Percentiles rank a stretch among this genome's conserved stretches.
Conservation (phyloP, 164 flowering plant genomes). For the Hamamelis virginiana region DNA sequence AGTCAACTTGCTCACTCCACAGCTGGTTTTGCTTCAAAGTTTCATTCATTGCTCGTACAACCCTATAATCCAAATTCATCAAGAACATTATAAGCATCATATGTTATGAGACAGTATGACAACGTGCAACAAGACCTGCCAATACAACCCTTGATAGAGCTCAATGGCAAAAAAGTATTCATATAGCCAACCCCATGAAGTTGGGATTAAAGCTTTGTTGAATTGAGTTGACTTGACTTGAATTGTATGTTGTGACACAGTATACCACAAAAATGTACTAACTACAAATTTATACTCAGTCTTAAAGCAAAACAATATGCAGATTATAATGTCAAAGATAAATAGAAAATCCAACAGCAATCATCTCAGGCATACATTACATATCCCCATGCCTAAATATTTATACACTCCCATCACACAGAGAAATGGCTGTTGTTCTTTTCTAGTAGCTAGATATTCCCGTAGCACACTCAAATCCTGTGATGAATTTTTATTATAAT, state of each 20-base stretch:
- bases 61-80: constrained; percentile 37
- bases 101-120: not conserved
- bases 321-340: not conserved
- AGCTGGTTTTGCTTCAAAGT: constrained; percentile 80
- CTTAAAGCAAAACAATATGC: not conserved
- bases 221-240: too few species aligned
- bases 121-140: too few species aligned
- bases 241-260: not conserved
- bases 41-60: constrained; percentile 93
- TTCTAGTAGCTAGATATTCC: not conserved
- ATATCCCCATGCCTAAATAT: not conserved
- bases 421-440: not conserved
- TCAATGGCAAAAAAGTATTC: too few species aligned
- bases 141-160: too few species aligned
- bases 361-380: not conserved
- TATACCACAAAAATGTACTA: not conserved
- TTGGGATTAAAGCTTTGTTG: too few species aligned
- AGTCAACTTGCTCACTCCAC: constrained; percentile 47
- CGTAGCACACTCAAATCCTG: not conserved
- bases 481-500: not conserved
- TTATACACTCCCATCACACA: not conserved
- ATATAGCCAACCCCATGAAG: too few species aligned
- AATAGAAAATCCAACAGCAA: not conserved
- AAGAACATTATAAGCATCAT: not conserved
- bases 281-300: not conserved